Evolutionary conservation across 1,139 yeast species (phyloP), one percentile per base, ranked within the genome.

Genomic region (Eremothecium coryli): DNA sequence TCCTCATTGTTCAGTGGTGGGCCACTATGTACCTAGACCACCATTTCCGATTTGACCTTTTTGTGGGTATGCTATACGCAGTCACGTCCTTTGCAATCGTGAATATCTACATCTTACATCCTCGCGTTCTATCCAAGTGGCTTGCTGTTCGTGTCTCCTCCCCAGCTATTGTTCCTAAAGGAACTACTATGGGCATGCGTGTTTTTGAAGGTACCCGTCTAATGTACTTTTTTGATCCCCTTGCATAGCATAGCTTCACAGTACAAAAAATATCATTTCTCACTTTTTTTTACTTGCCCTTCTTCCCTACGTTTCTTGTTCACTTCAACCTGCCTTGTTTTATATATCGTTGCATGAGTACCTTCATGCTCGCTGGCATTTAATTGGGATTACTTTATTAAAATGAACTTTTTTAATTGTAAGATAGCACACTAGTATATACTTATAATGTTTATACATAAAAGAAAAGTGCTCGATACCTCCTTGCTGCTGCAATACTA

Each of bases 11-110:
- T n/a, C n/a, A n/a, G n/a, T n/a, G n/a, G n/a, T n/a, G 84, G 84
- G 75, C 81, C 15, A 76, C 85, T 10, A 76, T 78, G 56, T 78
- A 78, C 48, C 56, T 78, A 40, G 82, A 76, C 50, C 86, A 78
- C 52, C 85, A 78, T 56, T 78, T 78, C 70, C 61, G 82, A 41
- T 55, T 76, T 23, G 85, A 78, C 46, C 58, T 76, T 33, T 54
- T 73, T 21, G 62, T 63, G 12, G 84, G 82, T 5, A 55, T 70
- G 52, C 29, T 57, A 6, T 76, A 76, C 54, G 65, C 80, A 2
- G 45, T 71, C 5, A 35, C 60, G n/a, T 50, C 65, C 35, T 70
- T 68, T 51, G 52, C 66, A 4, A 28, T 68, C 6, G 56, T 71
- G 38, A 54, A 60, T 29, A 59, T 59, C 5, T 45, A 40, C 25